Conservation (phyloP, 1,139 yeast genomes). For the Kodamaea fungicola region DNA sequence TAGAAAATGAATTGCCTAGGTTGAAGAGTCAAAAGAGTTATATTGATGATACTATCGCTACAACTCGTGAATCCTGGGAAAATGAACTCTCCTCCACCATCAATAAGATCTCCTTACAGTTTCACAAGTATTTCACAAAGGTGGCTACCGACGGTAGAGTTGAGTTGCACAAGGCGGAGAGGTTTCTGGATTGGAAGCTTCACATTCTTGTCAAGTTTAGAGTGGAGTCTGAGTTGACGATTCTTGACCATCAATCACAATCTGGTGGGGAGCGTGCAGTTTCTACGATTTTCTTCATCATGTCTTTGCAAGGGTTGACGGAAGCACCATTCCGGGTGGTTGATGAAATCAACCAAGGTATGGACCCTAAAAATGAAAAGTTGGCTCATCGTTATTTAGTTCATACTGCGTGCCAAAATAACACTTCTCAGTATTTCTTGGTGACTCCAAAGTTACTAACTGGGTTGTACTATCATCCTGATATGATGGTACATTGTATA, state of each 20-base stretch:
- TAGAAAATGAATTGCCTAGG: constrained; percentile 33
- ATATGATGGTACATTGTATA: constrained; percentile 86
- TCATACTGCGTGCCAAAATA: constrained; percentile 68
- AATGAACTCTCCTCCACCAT: constrained; percentile 53
- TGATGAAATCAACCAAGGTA: constrained; percentile 98
- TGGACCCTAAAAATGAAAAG: constrained; percentile 93
- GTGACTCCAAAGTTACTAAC: constrained; percentile 91
- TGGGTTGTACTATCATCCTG: constrained; percentile 70
- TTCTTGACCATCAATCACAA: constrained; percentile 80
- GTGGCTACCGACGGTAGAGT: constrained; percentile 90
- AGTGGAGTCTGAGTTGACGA: constrained; percentile 64
- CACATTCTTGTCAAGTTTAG: constrained; percentile 86
- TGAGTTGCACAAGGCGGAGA: constrained; percentile 48
- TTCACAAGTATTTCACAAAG: constrained; percentile 59
- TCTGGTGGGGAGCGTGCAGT: constrained; percentile 99
- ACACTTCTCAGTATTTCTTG: constrained; percentile 74
- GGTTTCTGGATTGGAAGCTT: constrained; percentile 75
- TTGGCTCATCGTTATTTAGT: constrained; percentile 86
- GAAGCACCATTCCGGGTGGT: constrained; percentile 92
- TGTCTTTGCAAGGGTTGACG: constrained; percentile 89
- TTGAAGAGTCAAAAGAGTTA: constrained; percentile 22
- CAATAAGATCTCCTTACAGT: constrained; percentile 53
- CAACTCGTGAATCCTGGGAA: constrained; percentile 51
- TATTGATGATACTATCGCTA: constrained; percentile 34
- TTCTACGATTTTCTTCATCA: constrained; percentile 83